Conservation (phyloP, 495 filamentous ascomycete species). For the Xylaria scruposa region DNA sequence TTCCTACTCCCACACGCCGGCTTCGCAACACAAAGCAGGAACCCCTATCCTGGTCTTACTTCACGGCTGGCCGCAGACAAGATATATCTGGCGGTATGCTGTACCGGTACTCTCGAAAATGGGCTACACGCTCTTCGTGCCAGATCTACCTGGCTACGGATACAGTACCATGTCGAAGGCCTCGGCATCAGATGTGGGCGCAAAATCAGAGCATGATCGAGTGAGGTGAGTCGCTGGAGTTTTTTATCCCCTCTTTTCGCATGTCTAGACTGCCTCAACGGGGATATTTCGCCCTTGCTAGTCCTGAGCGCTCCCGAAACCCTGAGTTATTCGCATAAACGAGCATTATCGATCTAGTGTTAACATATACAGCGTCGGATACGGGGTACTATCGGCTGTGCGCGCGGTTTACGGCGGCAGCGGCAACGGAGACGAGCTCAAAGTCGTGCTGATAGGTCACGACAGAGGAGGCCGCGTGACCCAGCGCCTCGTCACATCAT, state of each 20-base stretch:
- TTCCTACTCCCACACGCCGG: conserved; percentile 30
- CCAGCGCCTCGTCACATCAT: conserved; percentile 51
- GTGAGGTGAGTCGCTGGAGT: background rate
- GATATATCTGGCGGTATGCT: conserved; percentile 20
- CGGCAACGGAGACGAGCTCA: conserved; percentile 13
- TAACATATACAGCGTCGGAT: background rate
- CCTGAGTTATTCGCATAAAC: background rate
- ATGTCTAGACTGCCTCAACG: background rate
- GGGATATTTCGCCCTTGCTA: background rate
- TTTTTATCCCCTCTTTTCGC: background rate
- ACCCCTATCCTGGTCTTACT: conserved; percentile 40
- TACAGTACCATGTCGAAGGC: conserved; percentile 38
- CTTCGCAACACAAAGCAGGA: conserved; percentile 4
- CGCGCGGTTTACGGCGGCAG: background rate
- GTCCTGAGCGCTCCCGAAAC: background rate
- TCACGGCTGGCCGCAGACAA: conserved; percentile 45
- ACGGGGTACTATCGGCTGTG: background rate
- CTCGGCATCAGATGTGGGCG: background rate
- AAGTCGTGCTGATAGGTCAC: conserved; percentile 49
- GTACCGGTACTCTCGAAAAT: conserved; percentile 31
- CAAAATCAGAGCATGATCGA: conserved; percentile 40
- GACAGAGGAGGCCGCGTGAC: conserved; percentile 57
- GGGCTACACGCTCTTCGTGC: conserved; percentile 46
- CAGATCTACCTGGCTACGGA: conserved; percentile 58
- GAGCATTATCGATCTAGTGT: background rate